Conservation (phyloP, 2,329 filamentous ascomycete genomes). For the Aulographum hederae region DNA sequence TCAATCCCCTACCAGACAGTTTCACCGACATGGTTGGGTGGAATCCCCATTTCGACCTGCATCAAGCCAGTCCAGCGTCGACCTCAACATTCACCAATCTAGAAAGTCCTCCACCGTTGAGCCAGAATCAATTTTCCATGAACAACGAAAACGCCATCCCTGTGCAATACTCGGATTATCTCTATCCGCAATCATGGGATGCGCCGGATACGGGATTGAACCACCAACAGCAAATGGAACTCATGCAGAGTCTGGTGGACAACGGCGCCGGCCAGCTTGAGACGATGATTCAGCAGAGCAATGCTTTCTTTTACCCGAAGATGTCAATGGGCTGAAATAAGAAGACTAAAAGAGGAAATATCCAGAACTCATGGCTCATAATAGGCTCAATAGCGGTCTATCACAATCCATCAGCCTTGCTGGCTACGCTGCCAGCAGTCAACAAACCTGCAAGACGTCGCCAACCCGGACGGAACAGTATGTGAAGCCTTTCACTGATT, state of each 20-base stretch:
- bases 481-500: too few relatives aligned
- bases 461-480: too few relatives aligned
- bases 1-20: conserved; percentile 13
- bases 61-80: background rate
- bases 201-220: conserved; percentile 38
- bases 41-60: conserved; percentile 4
- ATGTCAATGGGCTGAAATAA: too few relatives aligned
- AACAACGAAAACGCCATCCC: background rate
- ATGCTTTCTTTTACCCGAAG: conserved; percentile 15
- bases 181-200: conserved; percentile 3
- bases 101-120: background rate
- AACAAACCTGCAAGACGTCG: too few relatives aligned
- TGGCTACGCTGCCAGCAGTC: too few relatives aligned
- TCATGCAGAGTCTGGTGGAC: conserved; percentile 63
- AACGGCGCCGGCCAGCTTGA: conserved; percentile 21
- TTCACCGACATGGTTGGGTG: conserved; percentile 6
- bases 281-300: conserved; percentile 21
- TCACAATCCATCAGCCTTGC: too few relatives aligned
- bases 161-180: conserved; percentile 4
- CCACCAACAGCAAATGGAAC: conserved; percentile 63
- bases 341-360: too few relatives aligned
- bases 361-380: too few relatives aligned
- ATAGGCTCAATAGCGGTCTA: too few relatives aligned
- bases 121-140: background rate
- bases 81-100: background rate